Conservation (phyloP, 768 basidiomycete genomes). For the Podaxis pistillaris region DNA sequence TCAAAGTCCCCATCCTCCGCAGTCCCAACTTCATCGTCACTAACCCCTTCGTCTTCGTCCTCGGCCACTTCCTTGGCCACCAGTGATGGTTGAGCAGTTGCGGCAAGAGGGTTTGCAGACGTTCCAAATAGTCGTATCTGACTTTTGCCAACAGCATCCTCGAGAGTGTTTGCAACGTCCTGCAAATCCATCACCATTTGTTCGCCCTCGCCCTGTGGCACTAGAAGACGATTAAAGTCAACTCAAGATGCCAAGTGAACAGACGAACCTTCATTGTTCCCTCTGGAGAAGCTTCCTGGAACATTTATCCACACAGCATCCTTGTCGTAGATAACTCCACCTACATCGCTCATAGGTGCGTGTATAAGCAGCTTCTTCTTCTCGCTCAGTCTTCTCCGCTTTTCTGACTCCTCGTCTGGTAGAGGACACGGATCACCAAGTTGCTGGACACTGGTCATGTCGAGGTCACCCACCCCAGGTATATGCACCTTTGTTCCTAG, state of each 20-base stretch:
- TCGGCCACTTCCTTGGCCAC: constrained; percentile 27
- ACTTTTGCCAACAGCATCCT: constrained; percentile 76
- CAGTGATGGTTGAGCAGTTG: constrained; percentile 30
- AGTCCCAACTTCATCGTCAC: constrained; percentile 31
- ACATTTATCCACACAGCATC: constrained; percentile 99
- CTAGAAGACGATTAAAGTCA: constrained; percentile 34
- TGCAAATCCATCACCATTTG: constrained; percentile 98
- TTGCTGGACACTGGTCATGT: constrained; percentile 66
- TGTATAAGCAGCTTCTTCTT: constrained; percentile 91
- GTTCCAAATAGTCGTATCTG: constrained; percentile 82
- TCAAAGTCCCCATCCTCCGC: constrained; percentile 27
- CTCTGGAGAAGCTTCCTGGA: constrained; percentile 87
- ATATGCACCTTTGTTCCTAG: constrained; percentile 83
- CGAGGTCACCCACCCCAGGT: constrained; percentile 91
- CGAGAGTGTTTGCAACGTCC: constrained; percentile 79
- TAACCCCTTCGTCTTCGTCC: constrained; percentile 16
- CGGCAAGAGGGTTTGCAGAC: constrained; percentile 68
- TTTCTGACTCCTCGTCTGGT: constrained; percentile 89
- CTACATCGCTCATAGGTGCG: constrained; percentile 98
- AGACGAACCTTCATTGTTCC: constrained; percentile 59
- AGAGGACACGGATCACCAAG: constrained; percentile 96
- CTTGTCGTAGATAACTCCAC: constrained; percentile 96
- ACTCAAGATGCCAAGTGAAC: not conserved
- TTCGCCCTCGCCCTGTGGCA: constrained; percentile 88
- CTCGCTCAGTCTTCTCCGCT: constrained; percentile 88